Conservation (phyloP, 2,329 filamentous ascomycete genomes). For the Cercospora brassicicola region DNA sequence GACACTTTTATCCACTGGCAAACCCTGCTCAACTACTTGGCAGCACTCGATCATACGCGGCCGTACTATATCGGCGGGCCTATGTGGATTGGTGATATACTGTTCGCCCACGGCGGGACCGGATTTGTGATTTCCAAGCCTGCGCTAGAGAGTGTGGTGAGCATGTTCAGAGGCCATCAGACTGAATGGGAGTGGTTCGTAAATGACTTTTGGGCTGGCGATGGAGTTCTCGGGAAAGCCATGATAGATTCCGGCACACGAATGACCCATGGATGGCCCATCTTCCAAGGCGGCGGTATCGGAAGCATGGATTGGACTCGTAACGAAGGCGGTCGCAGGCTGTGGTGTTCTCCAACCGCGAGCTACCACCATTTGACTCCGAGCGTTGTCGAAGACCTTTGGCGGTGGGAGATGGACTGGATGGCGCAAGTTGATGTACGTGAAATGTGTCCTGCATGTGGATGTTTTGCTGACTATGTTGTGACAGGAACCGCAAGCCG, state of each 20-base stretch:
- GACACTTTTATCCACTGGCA: conserved; percentile 58
- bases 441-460: neutral
- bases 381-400: conserved; percentile 26
- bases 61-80: conserved; percentile 47
- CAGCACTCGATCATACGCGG: conserved; percentile 43
- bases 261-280: conserved; percentile 31
- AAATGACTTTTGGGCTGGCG: conserved; percentile 34
- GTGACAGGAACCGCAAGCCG: neutral
- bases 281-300: conserved; percentile 31
- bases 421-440: conserved; percentile 23
- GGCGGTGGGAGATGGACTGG: conserved; percentile 32
- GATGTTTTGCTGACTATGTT: neutral
- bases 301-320: conserved; percentile 30
- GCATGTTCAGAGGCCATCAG: conserved; percentile 45
- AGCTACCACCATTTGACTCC: conserved; percentile 32
- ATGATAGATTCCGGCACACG: conserved; percentile 29
- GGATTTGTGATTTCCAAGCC: conserved; percentile 46
- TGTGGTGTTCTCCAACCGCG: conserved; percentile 33
- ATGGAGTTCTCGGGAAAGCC: conserved; percentile 34
- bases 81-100: conserved; percentile 38
- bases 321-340: conserved; percentile 23
- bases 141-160: conserved; percentile 37
- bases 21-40: conserved; percentile 46
- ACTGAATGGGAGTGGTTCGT: conserved; percentile 33
- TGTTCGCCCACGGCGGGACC: conserved; percentile 44